Percentiles rank a stretch among this genome's conserved stretches.
phyloP scores from a whole-genome alignment of 139 green algal genomes.

The Medakamo hakoo region DNA sequence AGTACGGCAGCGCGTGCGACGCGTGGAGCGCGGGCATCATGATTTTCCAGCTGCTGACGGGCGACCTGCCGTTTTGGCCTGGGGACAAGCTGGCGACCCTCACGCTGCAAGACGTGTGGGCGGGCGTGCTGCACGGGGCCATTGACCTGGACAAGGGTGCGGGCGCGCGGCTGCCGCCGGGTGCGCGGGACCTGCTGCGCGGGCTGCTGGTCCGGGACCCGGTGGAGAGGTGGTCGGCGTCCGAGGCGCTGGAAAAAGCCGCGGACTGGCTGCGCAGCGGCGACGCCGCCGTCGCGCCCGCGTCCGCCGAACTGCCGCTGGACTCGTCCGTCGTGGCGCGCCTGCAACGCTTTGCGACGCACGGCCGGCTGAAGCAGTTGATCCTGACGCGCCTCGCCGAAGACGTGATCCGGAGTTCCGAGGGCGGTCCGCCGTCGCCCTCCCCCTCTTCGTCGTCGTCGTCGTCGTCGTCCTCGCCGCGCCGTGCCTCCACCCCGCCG shows the following conservation, averaged over 20 bases:
- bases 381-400: slow-evolving; percentile 71
- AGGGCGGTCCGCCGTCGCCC: background rate
- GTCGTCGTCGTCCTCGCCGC: background rate
- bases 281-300: slow-evolving; percentile 1
- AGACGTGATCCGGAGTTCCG: slow-evolving; percentile 35
- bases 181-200: slow-evolving; percentile 25
- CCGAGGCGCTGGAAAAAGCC: slow-evolving; percentile 44
- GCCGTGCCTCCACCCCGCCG: too few species aligned
- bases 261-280: slow-evolving; percentile 14
- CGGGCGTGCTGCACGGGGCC: slow-evolving; percentile 47
- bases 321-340: slow-evolving; percentile 38
- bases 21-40: slow-evolving; percentile 83
- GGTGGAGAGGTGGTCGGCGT: slow-evolving; percentile 35
- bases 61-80: slow-evolving; percentile 67
- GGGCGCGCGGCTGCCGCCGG: slow-evolving; percentile 9
- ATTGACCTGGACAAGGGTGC: slow-evolving; percentile 41
- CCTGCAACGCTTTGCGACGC: slow-evolving; percentile 83
- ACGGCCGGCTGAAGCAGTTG: slow-evolving; percentile 76
- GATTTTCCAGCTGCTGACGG: slow-evolving; percentile 78
- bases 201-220: slow-evolving; percentile 53
- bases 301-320: slow-evolving; percentile 16
- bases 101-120: slow-evolving; percentile 67
- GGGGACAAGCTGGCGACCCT: slow-evolving; percentile 11
- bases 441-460: background rate
- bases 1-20: slow-evolving; percentile 58